phyloP scores from a whole-genome alignment of 768 basidiomycete genomes.

The Lentinus brumalis region DNA sequence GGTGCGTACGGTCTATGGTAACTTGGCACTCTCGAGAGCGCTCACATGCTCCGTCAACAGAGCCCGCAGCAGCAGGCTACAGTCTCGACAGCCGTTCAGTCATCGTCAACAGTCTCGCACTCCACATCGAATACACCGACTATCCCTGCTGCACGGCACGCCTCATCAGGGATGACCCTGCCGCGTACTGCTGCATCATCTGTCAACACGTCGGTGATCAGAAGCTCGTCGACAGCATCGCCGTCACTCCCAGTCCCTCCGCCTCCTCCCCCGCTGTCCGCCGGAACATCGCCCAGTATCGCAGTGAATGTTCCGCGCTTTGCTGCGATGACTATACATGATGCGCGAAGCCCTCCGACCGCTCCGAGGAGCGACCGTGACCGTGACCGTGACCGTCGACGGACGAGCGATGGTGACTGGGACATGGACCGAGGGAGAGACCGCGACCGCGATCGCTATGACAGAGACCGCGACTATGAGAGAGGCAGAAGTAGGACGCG shows the following conservation, averaged over 20 bases:
- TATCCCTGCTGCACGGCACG: not conserved
- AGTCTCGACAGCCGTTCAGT: not conserved
- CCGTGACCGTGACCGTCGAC: not conserved
- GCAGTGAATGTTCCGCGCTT: not conserved
- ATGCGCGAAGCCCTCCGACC: not conserved
- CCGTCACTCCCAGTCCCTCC: not conserved
- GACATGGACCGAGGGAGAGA: not conserved
- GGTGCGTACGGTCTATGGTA: too few species aligned
- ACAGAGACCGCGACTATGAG: not conserved
- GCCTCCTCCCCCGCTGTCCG: not conserved
- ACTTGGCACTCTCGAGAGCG: too few species aligned
- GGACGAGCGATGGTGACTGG: not conserved
- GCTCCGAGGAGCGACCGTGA: not conserved
- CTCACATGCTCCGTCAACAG: too few species aligned
- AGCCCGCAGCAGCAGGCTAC: too few species aligned
- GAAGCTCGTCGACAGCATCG: not conserved
- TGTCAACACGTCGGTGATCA: not conserved
- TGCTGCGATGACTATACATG: not conserved
- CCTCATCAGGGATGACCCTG: not conserved
- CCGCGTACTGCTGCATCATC: not conserved
- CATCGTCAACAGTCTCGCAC: not conserved
- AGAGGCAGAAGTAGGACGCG: not conserved
- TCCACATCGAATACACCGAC: not conserved
- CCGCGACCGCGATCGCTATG: not conserved
- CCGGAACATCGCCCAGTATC: not conserved